Conservation (phyloP, 306 rosid genomes). For the Lathyrus tuberosus region DNA sequence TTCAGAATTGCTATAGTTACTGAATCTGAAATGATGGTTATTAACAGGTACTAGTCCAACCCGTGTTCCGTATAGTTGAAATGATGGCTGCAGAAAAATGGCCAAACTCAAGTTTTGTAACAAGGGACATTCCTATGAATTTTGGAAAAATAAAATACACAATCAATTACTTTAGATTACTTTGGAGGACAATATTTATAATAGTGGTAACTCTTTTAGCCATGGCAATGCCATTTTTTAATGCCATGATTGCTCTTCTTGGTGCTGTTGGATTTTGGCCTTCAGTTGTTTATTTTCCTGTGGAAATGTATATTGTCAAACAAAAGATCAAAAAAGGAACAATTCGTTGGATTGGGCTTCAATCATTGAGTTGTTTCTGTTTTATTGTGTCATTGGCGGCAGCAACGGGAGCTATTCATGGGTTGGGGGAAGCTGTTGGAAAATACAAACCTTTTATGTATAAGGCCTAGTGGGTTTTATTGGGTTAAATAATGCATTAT, state of each 20-base stretch:
- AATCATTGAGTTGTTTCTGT: slow-evolving; percentile 47
- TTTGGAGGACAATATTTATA: slow-evolving; percentile 60
- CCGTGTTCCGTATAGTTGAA: slow-evolving; percentile 51
- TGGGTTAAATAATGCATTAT: background rate
- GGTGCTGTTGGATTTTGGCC: slow-evolving; percentile 73
- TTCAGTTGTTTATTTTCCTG: slow-evolving; percentile 56
- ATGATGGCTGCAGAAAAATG: slow-evolving; percentile 44
- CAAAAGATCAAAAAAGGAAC: slow-evolving; percentile 47
- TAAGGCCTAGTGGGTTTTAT: slow-evolving; percentile 36
- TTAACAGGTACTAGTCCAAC: slow-evolving; percentile 54
- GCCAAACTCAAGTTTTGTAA: slow-evolving; percentile 51
- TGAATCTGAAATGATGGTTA: background rate
- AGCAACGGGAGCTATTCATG: slow-evolving; percentile 53
- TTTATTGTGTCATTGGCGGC: slow-evolving; percentile 53
- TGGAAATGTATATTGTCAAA: slow-evolving; percentile 60
- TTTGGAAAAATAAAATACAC: slow-evolving; percentile 34
- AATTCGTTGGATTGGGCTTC: slow-evolving; percentile 51
- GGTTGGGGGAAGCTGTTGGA: slow-evolving; percentile 43
- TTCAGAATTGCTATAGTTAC: background rate
- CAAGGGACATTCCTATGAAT: slow-evolving; percentile 36
- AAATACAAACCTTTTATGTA: slow-evolving; percentile 50
- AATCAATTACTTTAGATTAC: slow-evolving; percentile 52
- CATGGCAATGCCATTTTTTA: slow-evolving; percentile 63
- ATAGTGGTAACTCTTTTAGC: slow-evolving; percentile 40
- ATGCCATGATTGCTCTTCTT: slow-evolving; percentile 56